phyloP scores from a whole-genome alignment of 1,139 yeast species.

The Sugiyamaella sp. region DNA sequence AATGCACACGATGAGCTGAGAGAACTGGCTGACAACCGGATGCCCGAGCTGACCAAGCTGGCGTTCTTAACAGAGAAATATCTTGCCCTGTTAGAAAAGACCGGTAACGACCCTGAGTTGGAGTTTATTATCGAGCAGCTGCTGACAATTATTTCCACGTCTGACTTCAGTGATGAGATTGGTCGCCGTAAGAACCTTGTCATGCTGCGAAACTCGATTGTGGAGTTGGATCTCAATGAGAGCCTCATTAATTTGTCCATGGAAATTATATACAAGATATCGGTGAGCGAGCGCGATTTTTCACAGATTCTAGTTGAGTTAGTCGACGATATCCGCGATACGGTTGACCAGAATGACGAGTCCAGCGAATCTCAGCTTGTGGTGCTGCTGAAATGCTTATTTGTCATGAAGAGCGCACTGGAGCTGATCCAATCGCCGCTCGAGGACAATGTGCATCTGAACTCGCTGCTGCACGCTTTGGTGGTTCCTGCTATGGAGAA shows the following conservation, averaged over 20 bases:
- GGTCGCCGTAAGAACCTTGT: conserved; percentile 85
- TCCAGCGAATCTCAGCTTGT: conserved; percentile 36
- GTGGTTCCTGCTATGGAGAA: conserved; percentile 82
- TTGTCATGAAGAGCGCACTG: conserved; percentile 70
- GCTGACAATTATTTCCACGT: conserved; percentile 64
- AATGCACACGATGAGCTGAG: conserved; percentile 50
- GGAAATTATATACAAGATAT: conserved; percentile 66
- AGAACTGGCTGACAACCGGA: conserved; percentile 67
- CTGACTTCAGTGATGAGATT: conserved; percentile 88
- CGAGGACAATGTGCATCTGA: conserved; percentile 65
- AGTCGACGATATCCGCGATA: conserved; percentile 75
- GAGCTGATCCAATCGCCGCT: conserved; percentile 68
- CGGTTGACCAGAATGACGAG: conserved; percentile 41
- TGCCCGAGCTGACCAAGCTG: conserved; percentile 79
- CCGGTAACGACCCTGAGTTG: conserved; percentile 56
- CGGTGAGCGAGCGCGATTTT: conserved; percentile 82
- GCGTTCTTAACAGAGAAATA: conserved; percentile 62
- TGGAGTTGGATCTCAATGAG: conserved; percentile 51
- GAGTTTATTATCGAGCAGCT: conserved; percentile 81
- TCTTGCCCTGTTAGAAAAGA: conserved; percentile 51
- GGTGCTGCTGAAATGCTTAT: conserved; percentile 63
- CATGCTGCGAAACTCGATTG: conserved; percentile 54
- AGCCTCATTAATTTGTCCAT: conserved; percentile 59
- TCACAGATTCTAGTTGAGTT: conserved; percentile 84
- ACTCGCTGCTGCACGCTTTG: conserved; percentile 72